Conservation (phyloP, 768 basidiomycete genomes). For the Leccinellum luteum region DNA sequence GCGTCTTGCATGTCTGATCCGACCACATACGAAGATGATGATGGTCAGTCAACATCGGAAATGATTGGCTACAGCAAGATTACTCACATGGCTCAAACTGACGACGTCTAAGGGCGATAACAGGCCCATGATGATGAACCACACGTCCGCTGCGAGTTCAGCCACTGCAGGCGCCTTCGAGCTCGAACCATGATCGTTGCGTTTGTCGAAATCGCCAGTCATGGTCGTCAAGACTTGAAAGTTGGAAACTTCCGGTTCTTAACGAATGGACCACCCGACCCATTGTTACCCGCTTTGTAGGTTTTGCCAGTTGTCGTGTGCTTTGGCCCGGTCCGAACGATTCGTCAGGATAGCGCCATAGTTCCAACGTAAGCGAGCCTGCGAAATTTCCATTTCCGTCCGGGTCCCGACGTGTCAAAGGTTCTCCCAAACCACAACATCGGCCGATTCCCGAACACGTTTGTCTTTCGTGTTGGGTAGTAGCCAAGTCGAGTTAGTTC, state of each 20-base stretch:
- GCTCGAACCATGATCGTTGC: too few species aligned
- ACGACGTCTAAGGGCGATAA: constrained; percentile 26
- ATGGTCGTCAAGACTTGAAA: not conserved
- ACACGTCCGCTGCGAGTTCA: constrained; percentile 26
- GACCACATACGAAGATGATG: not conserved
- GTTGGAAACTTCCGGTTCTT: not conserved
- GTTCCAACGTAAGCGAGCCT: constrained; percentile 2
- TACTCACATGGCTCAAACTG: constrained; percentile 27
- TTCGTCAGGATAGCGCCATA: constrained; percentile 24
- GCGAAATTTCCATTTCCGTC: constrained; percentile 1
- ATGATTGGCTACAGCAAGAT: not conserved
- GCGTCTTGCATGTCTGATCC: constrained; percentile 25
- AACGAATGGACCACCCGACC: not conserved
- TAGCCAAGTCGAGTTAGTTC: too few species aligned
- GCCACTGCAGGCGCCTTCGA: too few species aligned
- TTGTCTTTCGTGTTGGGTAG: not conserved
- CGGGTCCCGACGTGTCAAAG: too few species aligned
- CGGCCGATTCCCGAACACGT: not conserved
- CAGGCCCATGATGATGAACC: constrained; percentile 29
- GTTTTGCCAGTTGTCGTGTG: constrained; percentile 4
- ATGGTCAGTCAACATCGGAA: not conserved
- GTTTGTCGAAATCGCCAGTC: not conserved
- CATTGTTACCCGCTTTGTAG: constrained; percentile 9
- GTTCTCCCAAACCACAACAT: too few species aligned
- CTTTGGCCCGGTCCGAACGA: not conserved